Conservation (phyloP, 176 grass and related monocot species). For the Musa troglodytarum region DNA sequence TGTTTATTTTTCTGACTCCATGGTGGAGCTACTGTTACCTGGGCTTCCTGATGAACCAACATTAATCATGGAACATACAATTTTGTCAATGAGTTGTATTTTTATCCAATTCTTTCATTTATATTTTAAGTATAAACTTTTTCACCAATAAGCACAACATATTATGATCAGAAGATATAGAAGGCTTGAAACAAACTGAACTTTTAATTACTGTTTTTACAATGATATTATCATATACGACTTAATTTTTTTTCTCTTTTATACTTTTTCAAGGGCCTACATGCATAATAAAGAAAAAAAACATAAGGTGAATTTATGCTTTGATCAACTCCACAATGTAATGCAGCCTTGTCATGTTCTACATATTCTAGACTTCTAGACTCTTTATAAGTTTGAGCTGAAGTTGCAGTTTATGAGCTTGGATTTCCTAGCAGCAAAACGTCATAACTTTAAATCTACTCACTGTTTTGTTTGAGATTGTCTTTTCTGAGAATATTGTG, state of each 20-base stretch:
- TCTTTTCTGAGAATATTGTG: too few relatives aligned
- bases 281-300: too few relatives aligned
- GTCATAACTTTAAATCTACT: too few relatives aligned
- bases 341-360: too few relatives aligned
- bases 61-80: not conserved
- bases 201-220: constrained; percentile 25
- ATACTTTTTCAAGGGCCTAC: not conserved
- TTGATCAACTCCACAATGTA: too few relatives aligned
- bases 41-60: not conserved
- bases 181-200: not conserved
- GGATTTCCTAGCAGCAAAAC: too few relatives aligned
- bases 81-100: too few relatives aligned
- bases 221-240: constrained; percentile 17
- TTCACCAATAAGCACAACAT: constrained; percentile 1
- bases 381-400: too few relatives aligned
- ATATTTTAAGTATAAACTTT: not conserved
- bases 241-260: not conserved
- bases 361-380: too few relatives aligned
- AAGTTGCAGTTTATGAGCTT: too few relatives aligned
- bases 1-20: not conserved
- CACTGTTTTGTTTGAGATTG: too few relatives aligned
- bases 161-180: not conserved
- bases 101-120: not conserved
- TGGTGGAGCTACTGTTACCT: not conserved
- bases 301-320: too few relatives aligned